These are phyloP conservation scores for Russula virescens DNA, from an alignment of 768 basidiomycete species.

Conservation along the genomic window DNA sequence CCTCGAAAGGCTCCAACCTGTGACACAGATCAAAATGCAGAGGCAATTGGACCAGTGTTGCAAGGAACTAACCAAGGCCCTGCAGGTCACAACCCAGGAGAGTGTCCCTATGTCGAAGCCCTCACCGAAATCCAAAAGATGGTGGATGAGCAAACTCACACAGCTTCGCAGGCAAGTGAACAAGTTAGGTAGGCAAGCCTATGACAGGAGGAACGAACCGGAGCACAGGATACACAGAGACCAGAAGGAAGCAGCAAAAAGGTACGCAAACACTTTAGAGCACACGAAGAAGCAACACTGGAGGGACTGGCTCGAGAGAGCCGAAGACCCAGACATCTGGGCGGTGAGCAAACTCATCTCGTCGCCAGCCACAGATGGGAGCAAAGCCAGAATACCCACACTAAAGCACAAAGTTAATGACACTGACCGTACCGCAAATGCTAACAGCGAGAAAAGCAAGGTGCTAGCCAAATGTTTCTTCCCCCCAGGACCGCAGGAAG, in stretches of 20 bases:
- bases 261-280: fast-evolving
- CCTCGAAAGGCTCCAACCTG: not conserved
- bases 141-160: not conserved
- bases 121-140: not conserved
- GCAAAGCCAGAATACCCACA: not conserved
- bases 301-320: not conserved
- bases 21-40: not conserved
- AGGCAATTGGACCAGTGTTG: not conserved
- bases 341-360: not conserved
- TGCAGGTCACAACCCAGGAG: no score
- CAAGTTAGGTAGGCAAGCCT: not conserved
- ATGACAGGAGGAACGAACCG: not conserved
- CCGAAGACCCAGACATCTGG: not conserved
- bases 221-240: no score
- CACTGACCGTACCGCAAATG: no score
- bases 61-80: fast-evolving
- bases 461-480: no score
- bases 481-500: no score
- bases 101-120: not conserved
- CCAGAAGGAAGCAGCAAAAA: not conserved
- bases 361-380: not conserved
- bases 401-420: not conserved
- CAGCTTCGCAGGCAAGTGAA: no score
- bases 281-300: not conserved
- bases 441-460: no score